Conservation (phyloP, 306 rosid species). For the Cucurbita maxima region DNA sequence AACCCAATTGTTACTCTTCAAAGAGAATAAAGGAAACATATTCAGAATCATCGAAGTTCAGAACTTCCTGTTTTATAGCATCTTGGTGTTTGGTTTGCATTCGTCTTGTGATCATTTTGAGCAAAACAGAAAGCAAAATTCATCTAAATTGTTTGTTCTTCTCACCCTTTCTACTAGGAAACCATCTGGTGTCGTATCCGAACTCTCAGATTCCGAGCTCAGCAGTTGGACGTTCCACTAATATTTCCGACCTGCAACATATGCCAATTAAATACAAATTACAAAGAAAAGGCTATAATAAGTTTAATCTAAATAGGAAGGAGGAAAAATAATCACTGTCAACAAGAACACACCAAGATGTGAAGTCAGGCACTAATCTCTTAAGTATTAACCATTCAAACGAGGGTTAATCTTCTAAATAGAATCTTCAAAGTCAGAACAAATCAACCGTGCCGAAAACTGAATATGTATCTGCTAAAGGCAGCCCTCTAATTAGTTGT, state of each 20-base stretch:
- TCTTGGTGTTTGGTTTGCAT: not conserved
- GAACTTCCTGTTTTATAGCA: not conserved
- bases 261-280: not conserved
- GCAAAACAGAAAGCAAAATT: not conserved
- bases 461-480: not conserved
- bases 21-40: not conserved
- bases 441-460: not conserved
- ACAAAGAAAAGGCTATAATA: not conserved
- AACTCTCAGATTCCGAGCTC: conserved; percentile 24
- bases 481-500: not conserved
- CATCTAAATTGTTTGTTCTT: not conserved
- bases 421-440: not conserved
- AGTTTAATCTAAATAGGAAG: not conserved
- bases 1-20: not conserved
- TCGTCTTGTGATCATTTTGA: not conserved
- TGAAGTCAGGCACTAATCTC: not conserved
- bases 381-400: not conserved
- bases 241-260: conserved; percentile 18
- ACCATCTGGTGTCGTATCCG: conserved; percentile 14
- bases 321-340: not conserved
- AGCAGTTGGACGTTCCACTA: conserved; percentile 12
- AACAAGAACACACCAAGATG: not conserved
- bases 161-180: conserved; percentile 26
- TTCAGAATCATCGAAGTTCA: not conserved
- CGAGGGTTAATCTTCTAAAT: not conserved